Evolutionary conservation across 1,284 basidiomycete genomes (phyloP), one percentile per base, ranked within the genome.

Genomic region (Salmacisia buchloeana): DNA sequence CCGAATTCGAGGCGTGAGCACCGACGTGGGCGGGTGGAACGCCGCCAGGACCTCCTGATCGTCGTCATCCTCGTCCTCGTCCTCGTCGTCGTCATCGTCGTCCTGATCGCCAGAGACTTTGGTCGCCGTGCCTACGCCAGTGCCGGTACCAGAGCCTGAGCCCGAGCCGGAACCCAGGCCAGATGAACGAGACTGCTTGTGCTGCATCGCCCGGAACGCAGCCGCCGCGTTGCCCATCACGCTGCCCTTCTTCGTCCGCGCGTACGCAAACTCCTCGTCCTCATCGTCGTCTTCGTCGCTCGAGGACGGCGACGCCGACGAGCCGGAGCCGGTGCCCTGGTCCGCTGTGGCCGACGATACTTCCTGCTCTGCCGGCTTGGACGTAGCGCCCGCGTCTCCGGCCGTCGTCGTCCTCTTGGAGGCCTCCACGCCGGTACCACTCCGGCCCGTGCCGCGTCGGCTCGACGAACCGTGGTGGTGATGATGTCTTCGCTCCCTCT

Each of bases 261-360:
- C 49, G 21, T 54, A 54, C 23, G 49, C 49, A 31, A 54, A 54
- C 49, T 54, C 49, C 29, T 54, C 49, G 27, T 54, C 49, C 29
- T 54, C 49, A n/a, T 54, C 49, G 15, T 54, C 49, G 25, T 54
- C 49, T 15, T 54, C 49, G 13, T 29, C 23, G 27, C 18, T 18
- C 3, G 45, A 49, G 45, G 45, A 49, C 21, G 45, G 27, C 21
- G 46, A 21, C 6, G 46, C 46, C 5, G 46, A 45, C 12, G 43
- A 45, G 43, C 12, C 10, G 21, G 43, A 13, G 21, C 10, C 9
- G 12, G 12, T 25, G 23, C 21, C 23, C n/a, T 12, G 23, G 15
- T 18, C 9, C 2, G 46, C 46, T 21, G 46, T n/a, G 29, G 23
- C 46, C 13, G 46, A n/a, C n/a, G n/a, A n/a, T n/a, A n/a, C n/a